Evolutionary conservation across 495 filamentous ascomycete species (phyloP).

Genomic region (Hypomontagnella submonticulosa): DNA sequence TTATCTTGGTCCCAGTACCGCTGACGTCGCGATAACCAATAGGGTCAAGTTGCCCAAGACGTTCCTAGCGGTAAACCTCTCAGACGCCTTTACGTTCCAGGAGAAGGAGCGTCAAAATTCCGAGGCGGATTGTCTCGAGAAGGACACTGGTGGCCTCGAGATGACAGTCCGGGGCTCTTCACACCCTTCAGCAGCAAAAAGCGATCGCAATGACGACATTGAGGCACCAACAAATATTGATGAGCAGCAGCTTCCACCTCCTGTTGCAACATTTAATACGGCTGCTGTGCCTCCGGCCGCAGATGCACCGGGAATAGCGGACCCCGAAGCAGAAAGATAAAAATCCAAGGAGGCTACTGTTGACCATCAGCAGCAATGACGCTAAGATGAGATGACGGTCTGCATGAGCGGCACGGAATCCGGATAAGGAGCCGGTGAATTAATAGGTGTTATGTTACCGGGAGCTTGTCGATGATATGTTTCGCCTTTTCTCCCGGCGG

Average conservation of each 20-base stretch:
- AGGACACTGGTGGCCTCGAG: constrained; percentile 43
- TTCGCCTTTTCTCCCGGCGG: constrained; percentile 27
- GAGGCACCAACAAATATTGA: constrained; percentile 23
- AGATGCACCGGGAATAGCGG: constrained; percentile 40
- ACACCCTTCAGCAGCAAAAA: constrained; percentile 16
- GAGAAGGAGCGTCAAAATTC: constrained; percentile 58
- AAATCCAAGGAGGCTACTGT: constrained; percentile 26
- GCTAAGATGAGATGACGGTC: constrained; percentile 37
- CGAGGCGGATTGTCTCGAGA: constrained; percentile 47
- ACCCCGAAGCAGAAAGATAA: constrained; percentile 32
- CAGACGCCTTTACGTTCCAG: constrained; percentile 71
- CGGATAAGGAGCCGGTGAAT: constrained; percentile 44
- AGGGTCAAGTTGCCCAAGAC: constrained; percentile 95
- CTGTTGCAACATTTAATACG: constrained; percentile 40
- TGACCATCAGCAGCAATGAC: constrained; percentile 28
- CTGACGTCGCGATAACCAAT: constrained; percentile 29
- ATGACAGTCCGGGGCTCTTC: constrained; percentile 42
- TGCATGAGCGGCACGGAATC: constrained; percentile 43
- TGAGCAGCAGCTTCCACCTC: constrained; percentile 38
- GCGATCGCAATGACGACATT: constrained; percentile 36
- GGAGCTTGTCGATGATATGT: constrained; percentile 17
- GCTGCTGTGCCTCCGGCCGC: constrained; percentile 42
- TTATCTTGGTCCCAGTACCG: constrained; percentile 9
- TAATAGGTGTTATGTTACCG: constrained; percentile 32
- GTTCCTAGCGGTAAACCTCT: constrained; percentile 92